phyloP scores from a whole-genome alignment of 2,329 filamentous ascomycete genomes.

The Cladosporium sp. region DNA sequence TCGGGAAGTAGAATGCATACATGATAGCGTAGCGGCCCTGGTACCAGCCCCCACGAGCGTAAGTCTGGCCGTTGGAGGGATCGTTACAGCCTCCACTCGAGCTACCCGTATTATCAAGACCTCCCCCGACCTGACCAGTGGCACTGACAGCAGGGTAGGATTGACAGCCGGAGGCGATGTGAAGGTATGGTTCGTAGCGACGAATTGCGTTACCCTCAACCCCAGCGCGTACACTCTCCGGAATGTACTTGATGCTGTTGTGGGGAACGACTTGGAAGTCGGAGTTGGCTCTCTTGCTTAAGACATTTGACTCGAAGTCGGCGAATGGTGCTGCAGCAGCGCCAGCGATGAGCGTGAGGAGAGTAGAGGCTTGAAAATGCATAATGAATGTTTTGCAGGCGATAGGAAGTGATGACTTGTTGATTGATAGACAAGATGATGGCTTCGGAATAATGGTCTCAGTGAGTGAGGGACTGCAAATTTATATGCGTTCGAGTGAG shows the following conservation, averaged over 20 bases:
- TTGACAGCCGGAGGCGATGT: slow-evolving; percentile 4
- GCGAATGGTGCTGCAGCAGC: background rate
- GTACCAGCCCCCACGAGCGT: background rate
- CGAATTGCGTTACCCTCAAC: slow-evolving; percentile 1
- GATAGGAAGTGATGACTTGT: background rate
- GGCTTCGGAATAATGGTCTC: background rate
- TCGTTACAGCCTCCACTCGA: slow-evolving; percentile 5
- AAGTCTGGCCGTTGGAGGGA: slow-evolving; percentile 1
- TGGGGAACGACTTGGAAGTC: background rate
- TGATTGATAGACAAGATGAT: background rate
- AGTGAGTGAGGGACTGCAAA: background rate
- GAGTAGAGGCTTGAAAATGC: background rate
- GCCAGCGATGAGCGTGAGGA: background rate
- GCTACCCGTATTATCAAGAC: slow-evolving; percentile 1
- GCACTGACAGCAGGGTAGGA: slow-evolving; percentile 3
- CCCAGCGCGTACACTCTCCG: background rate
- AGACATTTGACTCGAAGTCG: background rate
- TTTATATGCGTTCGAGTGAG: background rate
- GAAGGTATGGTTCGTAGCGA: slow-evolving; percentile 1
- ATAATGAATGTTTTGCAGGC: background rate
- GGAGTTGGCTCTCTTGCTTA: background rate
- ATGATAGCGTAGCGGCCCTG: slow-evolving; percentile 8
- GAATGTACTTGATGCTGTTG: background rate
- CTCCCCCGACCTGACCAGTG: slow-evolving; percentile 1
- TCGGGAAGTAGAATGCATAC: slow-evolving; percentile 3